These are phyloP conservation scores for Syzygium malaccense DNA, from an alignment of 441 rosid species.

Conservation along the genomic window DNA sequence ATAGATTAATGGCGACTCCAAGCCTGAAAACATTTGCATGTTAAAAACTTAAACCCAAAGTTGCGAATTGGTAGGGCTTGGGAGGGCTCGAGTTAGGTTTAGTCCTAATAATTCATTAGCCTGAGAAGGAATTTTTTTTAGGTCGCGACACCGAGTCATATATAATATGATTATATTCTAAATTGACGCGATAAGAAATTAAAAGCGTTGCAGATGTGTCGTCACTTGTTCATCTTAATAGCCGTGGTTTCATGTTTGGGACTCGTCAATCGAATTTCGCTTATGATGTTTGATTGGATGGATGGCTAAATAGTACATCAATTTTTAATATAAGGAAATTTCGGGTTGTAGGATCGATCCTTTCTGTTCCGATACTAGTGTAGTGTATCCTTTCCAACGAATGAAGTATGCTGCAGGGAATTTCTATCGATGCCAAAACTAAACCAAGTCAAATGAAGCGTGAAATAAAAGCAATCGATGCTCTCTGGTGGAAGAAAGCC, in stretches of 20 bases:
- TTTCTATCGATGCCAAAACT: neutral
- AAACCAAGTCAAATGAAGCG: neutral
- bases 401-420: neutral
- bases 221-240: neutral
- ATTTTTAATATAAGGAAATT: neutral
- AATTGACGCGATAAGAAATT: neutral
- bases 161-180: too few relatives aligned
- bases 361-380: neutral
- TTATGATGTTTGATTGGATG: neutral
- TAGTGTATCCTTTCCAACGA: neutral
- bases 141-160: too few relatives aligned
- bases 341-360: neutral
- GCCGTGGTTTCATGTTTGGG: neutral
- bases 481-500: neutral
- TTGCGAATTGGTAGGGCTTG: too few relatives aligned
- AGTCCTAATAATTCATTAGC: too few relatives aligned
- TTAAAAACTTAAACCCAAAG: too few relatives aligned
- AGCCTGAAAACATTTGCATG: too few relatives aligned
- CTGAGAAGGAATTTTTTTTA: too few relatives aligned
- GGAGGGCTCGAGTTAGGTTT: too few relatives aligned
- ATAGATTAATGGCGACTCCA: too few relatives aligned
- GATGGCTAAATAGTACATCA: neutral
- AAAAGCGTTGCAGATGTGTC: fast-evolving
- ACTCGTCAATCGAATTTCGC: neutral
- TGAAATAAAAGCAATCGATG: neutral